Evolutionary conservation across 2,329 filamentous ascomycete species (phyloP).

Genomic region (Paecilomyces fulvus): DNA sequence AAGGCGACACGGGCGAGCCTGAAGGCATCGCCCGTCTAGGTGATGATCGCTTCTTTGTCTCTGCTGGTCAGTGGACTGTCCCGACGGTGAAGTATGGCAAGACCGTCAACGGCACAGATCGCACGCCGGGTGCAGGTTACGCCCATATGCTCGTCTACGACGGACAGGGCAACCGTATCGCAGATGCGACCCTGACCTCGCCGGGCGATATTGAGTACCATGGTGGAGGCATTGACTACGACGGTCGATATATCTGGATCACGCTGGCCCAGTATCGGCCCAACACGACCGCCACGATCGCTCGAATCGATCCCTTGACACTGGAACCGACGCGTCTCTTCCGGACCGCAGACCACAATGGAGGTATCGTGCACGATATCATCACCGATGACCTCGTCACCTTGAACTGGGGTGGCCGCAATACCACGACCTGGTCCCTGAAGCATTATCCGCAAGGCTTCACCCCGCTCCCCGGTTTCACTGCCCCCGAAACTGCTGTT

Average conservation of each 20-base stretch:
- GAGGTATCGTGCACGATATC: slow-evolving; percentile 39
- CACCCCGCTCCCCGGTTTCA: slow-evolving; percentile 12
- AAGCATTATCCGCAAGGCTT: slow-evolving; percentile 24
- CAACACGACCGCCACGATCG: slow-evolving; percentile 38
- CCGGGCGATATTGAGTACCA: slow-evolving; percentile 37
- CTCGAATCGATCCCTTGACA: slow-evolving; percentile 30
- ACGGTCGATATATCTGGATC: slow-evolving; percentile 41
- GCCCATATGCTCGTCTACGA: slow-evolving; percentile 41
- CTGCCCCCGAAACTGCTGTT: slow-evolving; percentile 12
- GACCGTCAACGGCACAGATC: slow-evolving; percentile 58
- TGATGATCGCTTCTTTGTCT: slow-evolving; percentile 38
- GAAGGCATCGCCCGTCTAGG: slow-evolving; percentile 41
- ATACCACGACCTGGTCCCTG: slow-evolving; percentile 24
- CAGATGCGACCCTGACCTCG: slow-evolving; percentile 37
- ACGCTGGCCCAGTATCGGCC: slow-evolving; percentile 42
- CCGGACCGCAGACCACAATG: slow-evolving; percentile 36
- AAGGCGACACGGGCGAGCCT: slow-evolving; percentile 42
- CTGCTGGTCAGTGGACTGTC: slow-evolving; percentile 37
- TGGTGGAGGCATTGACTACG: slow-evolving; percentile 43
- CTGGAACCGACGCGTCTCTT: slow-evolving; percentile 29
- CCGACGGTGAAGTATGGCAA: slow-evolving; percentile 35
- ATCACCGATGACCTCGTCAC: slow-evolving; percentile 28
- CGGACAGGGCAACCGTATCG: slow-evolving; percentile 33
- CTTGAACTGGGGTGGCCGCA: slow-evolving; percentile 41
- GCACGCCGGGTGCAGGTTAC: slow-evolving; percentile 37